Evolutionary conservation across 306 rosid genomes (phyloP).

Genomic region (cucumber (Cucumis sativus)): DNA sequence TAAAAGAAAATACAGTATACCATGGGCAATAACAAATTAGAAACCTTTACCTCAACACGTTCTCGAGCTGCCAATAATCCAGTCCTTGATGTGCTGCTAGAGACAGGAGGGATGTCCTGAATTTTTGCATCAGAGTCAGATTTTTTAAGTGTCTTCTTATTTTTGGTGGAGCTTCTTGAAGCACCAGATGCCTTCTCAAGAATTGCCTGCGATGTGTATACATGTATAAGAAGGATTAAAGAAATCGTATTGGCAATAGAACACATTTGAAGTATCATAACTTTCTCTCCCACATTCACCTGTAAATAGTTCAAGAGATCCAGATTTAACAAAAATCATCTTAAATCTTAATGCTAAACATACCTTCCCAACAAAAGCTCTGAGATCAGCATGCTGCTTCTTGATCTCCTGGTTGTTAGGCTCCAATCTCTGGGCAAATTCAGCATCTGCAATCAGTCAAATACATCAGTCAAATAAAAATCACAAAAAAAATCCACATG

Average conservation of each 20-base stretch:
- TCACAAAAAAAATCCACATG: constrained; percentile 9
- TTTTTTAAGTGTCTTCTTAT: constrained; percentile 31
- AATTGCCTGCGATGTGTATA: constrained; percentile 27
- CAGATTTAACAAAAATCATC: neutral
- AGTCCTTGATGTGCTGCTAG: constrained; percentile 25
- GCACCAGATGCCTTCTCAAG: constrained; percentile 53
- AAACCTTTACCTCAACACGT: constrained; percentile 31
- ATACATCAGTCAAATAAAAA: constrained; percentile 23
- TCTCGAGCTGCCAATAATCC: constrained; percentile 26
- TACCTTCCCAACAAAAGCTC: constrained; percentile 67
- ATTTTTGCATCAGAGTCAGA: constrained; percentile 31
- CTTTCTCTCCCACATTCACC: neutral
- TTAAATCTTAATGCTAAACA: constrained; percentile 10
- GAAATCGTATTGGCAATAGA: neutral
- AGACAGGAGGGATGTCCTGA: constrained; percentile 21
- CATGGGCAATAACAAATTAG: neutral
- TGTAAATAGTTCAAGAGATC: neutral
- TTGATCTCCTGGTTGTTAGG: constrained; percentile 89
- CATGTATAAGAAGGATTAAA: neutral
- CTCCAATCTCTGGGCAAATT: constrained; percentile 83
- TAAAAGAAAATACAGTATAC: neutral
- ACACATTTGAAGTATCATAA: neutral
- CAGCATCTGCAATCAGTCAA: constrained; percentile 64
- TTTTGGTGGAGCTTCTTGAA: constrained; percentile 28
- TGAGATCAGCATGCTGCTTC: constrained; percentile 73